phyloP scores from a whole-genome alignment of 306 rosid genomes.

The Fragaria ananassa region DNA sequence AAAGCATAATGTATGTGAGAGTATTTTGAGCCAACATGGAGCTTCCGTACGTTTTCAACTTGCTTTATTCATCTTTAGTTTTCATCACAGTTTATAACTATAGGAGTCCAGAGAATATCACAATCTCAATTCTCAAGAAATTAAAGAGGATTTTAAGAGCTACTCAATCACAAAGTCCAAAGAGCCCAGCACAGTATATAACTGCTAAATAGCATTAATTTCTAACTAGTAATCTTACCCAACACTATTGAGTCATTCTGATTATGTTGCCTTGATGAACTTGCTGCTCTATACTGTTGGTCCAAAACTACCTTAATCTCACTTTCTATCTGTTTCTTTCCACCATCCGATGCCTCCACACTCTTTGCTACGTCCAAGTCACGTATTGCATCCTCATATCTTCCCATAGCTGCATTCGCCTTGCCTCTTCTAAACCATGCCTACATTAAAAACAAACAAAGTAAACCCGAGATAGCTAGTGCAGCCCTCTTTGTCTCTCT shows the following conservation, averaged over 20 bases:
- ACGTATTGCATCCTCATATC: slow-evolving; percentile 54
- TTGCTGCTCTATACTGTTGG: slow-evolving; percentile 26
- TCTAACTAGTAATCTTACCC: slow-evolving; percentile 40
- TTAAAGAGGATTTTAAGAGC: neutral
- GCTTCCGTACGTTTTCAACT: too few relatives aligned
- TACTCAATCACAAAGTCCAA: neutral
- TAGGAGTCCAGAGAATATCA: neutral
- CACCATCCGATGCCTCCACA: slow-evolving; percentile 52
- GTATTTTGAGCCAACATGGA: neutral
- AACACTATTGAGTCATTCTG: slow-evolving; percentile 33
- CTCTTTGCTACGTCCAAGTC: slow-evolving; percentile 66
- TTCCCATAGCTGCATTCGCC: slow-evolving; percentile 58
- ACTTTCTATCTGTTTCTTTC: slow-evolving; percentile 63
- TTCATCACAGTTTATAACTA: neutral
- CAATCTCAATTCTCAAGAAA: neutral
- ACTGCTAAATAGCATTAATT: neutral
- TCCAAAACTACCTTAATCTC: slow-evolving; percentile 54
- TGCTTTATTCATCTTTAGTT: neutral
- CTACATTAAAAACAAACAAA: slow-evolving; percentile 31
- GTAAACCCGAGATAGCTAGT: slow-evolving; percentile 3
- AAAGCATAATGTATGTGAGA: neutral
- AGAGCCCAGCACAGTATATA: neutral
- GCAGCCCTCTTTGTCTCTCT: neutral
- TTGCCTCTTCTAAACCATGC: slow-evolving; percentile 91
- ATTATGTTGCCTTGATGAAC: slow-evolving; percentile 30